These are phyloP conservation scores for Globisporangium splendens DNA, from an alignment of 352 stramenopile species.

Conservation along the genomic window DNA sequence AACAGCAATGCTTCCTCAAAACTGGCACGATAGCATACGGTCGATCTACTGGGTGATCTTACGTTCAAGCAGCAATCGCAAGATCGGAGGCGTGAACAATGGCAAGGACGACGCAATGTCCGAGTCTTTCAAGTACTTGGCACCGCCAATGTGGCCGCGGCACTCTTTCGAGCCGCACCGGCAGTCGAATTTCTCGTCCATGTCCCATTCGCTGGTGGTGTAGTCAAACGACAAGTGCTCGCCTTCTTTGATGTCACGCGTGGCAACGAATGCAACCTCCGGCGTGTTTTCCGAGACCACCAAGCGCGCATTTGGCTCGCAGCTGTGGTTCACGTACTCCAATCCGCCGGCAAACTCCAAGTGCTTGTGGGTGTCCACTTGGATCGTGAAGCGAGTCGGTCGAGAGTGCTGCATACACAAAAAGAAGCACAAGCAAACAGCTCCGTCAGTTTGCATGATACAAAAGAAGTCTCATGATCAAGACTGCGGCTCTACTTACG, in stretches of 20 bases:
- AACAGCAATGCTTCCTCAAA: conserved; percentile 2
- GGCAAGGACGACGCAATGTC: conserved; percentile 48
- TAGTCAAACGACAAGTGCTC: conserved; percentile 88
- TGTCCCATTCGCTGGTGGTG: conserved; percentile 89
- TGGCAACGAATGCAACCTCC: conserved; percentile 74
- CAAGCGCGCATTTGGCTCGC: conserved; percentile 78
- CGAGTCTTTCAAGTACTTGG: conserved; percentile 72
- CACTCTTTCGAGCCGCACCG: conserved; percentile 63
- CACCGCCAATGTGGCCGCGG: conserved; percentile 67
- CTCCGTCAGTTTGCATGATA: background rate
- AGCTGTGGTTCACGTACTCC: conserved; percentile 89
- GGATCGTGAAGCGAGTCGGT: conserved; percentile 83
- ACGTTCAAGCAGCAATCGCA: conserved; percentile 57
- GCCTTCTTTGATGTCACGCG: conserved; percentile 63
- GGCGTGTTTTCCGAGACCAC: conserved; percentile 71
- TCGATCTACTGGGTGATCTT: conserved; percentile 29
- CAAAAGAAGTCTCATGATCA: background rate
- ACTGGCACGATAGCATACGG: background rate
- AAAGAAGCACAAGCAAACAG: conserved; percentile 7
- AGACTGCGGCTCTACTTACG: conserved; percentile 33
- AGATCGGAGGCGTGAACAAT: conserved; percentile 71
- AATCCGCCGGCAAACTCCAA: conserved; percentile 78
- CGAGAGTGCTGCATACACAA: conserved; percentile 26
- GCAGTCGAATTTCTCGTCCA: conserved; percentile 90
- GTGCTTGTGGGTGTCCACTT: conserved; percentile 75